Evolutionary conservation across 371 early-diverging fungal species (phyloP), one percentile per base, ranked within the genome.

Genomic region (Fennellomyces sp.): DNA sequence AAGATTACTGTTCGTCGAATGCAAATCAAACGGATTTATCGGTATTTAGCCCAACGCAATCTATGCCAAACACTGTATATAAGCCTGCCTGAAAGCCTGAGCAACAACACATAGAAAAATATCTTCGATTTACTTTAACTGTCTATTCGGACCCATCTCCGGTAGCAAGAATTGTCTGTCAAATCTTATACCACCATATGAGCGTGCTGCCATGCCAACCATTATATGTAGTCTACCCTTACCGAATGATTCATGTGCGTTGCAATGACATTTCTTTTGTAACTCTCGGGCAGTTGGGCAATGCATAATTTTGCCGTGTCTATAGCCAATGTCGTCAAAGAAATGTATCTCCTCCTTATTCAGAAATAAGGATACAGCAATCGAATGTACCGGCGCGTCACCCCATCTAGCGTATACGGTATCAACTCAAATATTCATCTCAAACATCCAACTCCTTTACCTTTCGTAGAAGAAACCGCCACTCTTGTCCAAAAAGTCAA

Each of bases 391-490:
- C 2, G 97, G 97, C n/a, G 97, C 98, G 85, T 97, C 97, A 12
- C 97, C 97, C 97, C 97, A 97, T 30, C 80, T 76, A 60, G 27
- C 23, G n/a, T 85, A 74, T 63, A 96, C 72, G 52, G 78, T 78
- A 26, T 28, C 31, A 28, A 95, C 93, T 36, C 58, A 62, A 54
- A n/a, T n/a, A n/a, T n/a, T n/a, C n/a, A n/a, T n/a, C n/a, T n/a
- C n/a, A n/a, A n/a, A n/a, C n/a, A n/a, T n/a, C n/a, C n/a, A n/a
- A n/a, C n/a, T n/a, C n/a, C n/a, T n/a, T n/a, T 71, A 68, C 70
- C 92, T 75, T 70, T 97, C 96, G 67, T 96, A 97, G 64, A 92
- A 97, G 82, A 97, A 98, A 2, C 96, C 96, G 6, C 97, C 96
- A 10, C 83, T 70, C 41, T 71, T 70, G 64, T 98, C 97, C 33